Conservation (phyloP, 257 asterid species). For the Prunella vulgaris region DNA sequence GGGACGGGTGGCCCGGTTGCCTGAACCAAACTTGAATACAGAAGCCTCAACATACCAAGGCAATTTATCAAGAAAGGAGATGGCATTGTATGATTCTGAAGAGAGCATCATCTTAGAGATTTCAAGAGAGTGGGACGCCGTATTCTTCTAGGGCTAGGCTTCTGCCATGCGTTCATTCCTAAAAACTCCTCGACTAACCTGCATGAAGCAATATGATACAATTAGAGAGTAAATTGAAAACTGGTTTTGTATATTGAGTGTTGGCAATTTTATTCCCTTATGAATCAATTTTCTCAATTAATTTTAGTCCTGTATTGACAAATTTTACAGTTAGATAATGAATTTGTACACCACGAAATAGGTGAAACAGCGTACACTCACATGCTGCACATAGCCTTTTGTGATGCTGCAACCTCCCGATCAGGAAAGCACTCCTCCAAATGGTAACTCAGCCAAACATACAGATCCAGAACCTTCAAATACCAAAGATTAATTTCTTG, state of each 20-base stretch:
- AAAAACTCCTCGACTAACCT: constrained; percentile 90
- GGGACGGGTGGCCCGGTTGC: not conserved
- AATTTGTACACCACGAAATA: not conserved
- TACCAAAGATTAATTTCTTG: constrained; percentile 6
- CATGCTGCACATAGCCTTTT: constrained; percentile 88
- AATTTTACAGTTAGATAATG: not conserved
- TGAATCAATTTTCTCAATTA: no score
- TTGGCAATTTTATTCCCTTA: no score
- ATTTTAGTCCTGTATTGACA: not conserved
- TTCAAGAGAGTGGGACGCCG: constrained; percentile 15
- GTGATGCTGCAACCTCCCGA: constrained; percentile 81
- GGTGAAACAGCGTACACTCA: constrained; percentile 31
- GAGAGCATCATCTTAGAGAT: constrained; percentile 18
- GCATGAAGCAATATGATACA: not conserved
- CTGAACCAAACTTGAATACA: not conserved
- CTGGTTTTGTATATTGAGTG: not conserved
- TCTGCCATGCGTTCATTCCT: constrained; percentile 50
- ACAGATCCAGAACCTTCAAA: constrained; percentile 79
- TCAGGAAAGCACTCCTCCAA: constrained; percentile 88
- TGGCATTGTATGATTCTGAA: not conserved
- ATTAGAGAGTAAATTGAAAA: not conserved
- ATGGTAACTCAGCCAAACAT: constrained; percentile 90
- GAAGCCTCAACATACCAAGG: not conserved
- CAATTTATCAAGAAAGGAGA: not conserved
- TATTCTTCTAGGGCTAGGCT: constrained; percentile 34